A percentile compares a stretch with the other conserved stretches of the same genome.
Evolutionary conservation across 1,284 basidiomycete species (phyloP).

Genomic region (Schizopora paradoxa): DNA sequence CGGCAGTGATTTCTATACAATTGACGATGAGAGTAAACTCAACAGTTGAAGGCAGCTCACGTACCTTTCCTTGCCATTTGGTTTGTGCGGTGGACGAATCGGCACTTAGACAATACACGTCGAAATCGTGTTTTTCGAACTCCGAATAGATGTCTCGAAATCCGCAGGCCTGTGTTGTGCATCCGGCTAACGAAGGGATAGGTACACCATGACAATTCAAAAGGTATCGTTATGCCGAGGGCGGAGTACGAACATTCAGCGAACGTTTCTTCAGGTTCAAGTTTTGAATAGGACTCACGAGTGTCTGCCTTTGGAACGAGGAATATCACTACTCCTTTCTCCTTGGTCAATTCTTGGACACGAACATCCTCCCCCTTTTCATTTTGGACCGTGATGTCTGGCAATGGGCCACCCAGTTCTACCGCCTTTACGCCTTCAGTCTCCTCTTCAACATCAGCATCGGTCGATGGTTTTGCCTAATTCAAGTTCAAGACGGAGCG

Average conservation of each 20-base stretch:
- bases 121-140: conserved; percentile 65
- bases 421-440: conserved; percentile 34
- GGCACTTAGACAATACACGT: conserved; percentile 82
- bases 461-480: too few relatives aligned
- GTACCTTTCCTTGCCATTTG: conserved; percentile 81
- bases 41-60: conserved; percentile 17
- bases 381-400: conserved; percentile 71
- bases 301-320: conserved; percentile 83
- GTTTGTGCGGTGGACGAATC: conserved; percentile 75
- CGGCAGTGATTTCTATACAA: conserved; percentile 65
- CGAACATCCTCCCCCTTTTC: conserved; percentile 72
- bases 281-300: conserved; percentile 49
- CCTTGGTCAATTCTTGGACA: conserved; percentile 50
- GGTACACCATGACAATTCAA: neutral
- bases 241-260: conserved; percentile 5
- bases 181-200: conserved; percentile 55
- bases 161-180: conserved; percentile 85
- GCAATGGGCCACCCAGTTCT: conserved; percentile 74
- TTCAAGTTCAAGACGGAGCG: too few relatives aligned
- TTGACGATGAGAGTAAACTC: neutral
- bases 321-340: conserved; percentile 80
- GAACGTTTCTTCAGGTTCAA: too few relatives aligned
- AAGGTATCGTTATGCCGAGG: neutral
- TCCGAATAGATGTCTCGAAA: conserved; percentile 80
- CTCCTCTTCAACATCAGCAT: too few relatives aligned